phyloP scores from a whole-genome alignment of 495 filamentous ascomycete genomes.

The Entonaema liquescens region DNA sequence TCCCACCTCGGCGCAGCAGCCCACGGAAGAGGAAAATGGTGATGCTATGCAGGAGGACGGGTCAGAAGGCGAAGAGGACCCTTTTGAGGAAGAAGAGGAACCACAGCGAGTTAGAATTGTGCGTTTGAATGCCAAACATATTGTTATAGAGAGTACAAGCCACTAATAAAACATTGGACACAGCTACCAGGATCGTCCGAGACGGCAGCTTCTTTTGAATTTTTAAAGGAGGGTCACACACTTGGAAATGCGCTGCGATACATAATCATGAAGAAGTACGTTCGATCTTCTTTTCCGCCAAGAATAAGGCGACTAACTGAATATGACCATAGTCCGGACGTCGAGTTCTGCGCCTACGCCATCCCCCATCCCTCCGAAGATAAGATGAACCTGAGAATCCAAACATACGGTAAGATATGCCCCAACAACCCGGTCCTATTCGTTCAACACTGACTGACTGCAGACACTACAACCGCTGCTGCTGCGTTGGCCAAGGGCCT shows the following conservation, averaged over 20 bases:
- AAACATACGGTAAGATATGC: constrained; percentile 80
- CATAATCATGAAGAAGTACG: constrained; percentile 98
- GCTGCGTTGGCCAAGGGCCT: constrained; percentile 91
- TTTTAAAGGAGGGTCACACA: constrained; percentile 91
- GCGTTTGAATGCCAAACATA: constrained; percentile 39
- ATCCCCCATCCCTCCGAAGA: constrained; percentile 96
- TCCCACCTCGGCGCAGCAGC: constrained; percentile 47
- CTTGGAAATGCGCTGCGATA: constrained; percentile 92
- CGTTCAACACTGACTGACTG: constrained; percentile 10
- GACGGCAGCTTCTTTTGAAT: constrained; percentile 80
- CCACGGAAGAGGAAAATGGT: constrained; percentile 41
- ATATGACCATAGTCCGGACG: constrained; percentile 71
- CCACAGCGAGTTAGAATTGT: constrained; percentile 67
- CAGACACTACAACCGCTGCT: constrained; percentile 80
- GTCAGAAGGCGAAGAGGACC: constrained; percentile 51
- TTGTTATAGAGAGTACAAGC: background rate
- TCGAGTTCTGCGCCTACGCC: constrained; percentile 97
- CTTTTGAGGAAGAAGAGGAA: constrained; percentile 53
- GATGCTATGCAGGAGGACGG: constrained; percentile 55
- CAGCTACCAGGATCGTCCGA: constrained; percentile 76
- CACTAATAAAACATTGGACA: constrained; percentile 22
- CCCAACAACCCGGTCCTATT: background rate
- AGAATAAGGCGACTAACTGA: constrained; percentile 10
- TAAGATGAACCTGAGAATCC: constrained; percentile 96
- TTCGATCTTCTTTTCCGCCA: constrained; percentile 7